Evolutionary conservation across 169 alveolate species (phyloP), one percentile per base, ranked within the genome.

Genomic region (Plasmodium chabaudi): DNA sequence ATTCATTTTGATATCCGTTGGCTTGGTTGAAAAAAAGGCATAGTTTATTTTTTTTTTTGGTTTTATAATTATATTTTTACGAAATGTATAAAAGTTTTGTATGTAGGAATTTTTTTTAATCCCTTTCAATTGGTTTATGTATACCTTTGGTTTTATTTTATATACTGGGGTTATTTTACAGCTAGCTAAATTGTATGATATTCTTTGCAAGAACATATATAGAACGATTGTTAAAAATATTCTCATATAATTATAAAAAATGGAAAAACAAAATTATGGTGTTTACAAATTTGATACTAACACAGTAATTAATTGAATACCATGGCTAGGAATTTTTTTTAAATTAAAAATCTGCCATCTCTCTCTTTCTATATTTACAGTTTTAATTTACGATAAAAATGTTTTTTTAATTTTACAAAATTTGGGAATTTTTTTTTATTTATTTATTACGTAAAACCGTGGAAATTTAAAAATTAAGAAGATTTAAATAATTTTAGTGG

Each of bases 191-290:
- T 63, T 49, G 46, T 69, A 46, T 1, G 65, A 47, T 69, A 19
- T 69, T 9, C 44, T 49, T 39, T 15, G 49, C 19, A 61, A 61
- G 51, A 75, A 46, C 64, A 75, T 75, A 49, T 42, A 59, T 34
- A 56, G 53, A 9, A 73, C n/a, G 39, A 51, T 9, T 46, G 34
- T 44, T 51, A 53, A 17, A 13, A 60, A n/a, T 27, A 13, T 13
- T 60, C 5, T 63, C 67, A 74, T 51, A 46, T 61, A 74, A 23
- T 19, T 23, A 19, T 13, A 51, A 51, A 51, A n/a, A n/a, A 51
- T 51, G 4, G 3, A 51, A 51, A 51, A n/a, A 51, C n/a, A 51
- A 1, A 51, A n/a, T 34, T 34, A 1, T 34, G 7, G 4, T 34
- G 7, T 34, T 34, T 34, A 34, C 7, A 34, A 34, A 34, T 34